Base-by-base conservation (phyloP, 2,329 filamentous ascomycete species). In the Paracorniculantispora psalliotae region DNA sequence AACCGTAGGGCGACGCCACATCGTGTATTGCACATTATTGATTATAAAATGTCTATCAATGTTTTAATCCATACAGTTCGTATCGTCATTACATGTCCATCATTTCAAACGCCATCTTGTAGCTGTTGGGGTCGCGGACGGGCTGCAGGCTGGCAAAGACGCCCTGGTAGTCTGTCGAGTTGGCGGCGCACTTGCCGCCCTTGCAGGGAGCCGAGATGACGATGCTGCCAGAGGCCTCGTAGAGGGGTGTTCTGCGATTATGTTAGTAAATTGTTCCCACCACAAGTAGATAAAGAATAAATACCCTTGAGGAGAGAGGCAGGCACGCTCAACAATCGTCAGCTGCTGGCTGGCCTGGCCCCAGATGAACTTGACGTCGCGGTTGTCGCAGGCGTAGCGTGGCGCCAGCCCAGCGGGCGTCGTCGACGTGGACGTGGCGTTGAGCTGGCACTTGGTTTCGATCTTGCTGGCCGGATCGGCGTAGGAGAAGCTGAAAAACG, bases 241-340 rank as follows among this genome's bases (percentile, higher is more conserved):
- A 64, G 19, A 50, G 39, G 23, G 61, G 60, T 4, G 61, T 43
- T 12, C 61, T 63, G 35, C 26, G 28, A 15, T 26, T 26, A 19
- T 7, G 19, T 48, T 19, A 59, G 35, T 9, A 39, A n/a, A 26
- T 8, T 35, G 3, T 21, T n/a, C n/a, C n/a, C n/a, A 17, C 21
- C 13, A 15, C 12, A 10, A 47, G 19, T 13, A 19, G 3, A 39
- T 33, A 7, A 17, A 25, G 10, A 23, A 52, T n/a, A 67, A 73
- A 64, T 68, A 77, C 75, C 72, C 74, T 5, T 71, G 63, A 1
- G 63, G 25, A 13, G 64, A 64, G 1, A 74, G 70, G 65, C 79
- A 82, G 15, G 75, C 70, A 28, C 70, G 69, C 69, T 82, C 77
- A 46, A 80, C 69, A 66, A 80, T 61, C n/a, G 72, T 75, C 46